Conservation (phyloP, 2,329 filamentous ascomycete species). For the Cladosporium sp. region DNA sequence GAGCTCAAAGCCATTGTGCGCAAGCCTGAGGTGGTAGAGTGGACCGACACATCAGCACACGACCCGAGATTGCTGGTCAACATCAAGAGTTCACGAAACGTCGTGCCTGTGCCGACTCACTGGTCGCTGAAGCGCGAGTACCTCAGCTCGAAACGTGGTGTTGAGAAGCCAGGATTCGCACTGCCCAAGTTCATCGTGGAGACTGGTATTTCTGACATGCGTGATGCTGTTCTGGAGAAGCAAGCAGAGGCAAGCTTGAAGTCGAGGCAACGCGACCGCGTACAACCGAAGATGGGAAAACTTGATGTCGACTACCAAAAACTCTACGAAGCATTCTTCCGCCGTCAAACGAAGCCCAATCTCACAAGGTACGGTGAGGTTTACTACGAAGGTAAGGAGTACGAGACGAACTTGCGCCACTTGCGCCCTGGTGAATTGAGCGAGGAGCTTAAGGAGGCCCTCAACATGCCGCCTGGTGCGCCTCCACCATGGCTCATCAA, state of each 20-base stretch:
- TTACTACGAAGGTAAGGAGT: slow-evolving; percentile 99
- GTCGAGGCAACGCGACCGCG: slow-evolving; percentile 92
- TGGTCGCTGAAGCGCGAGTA: slow-evolving; percentile 98
- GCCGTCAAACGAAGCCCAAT: slow-evolving; percentile 93
- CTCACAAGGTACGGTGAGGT: slow-evolving; percentile 95
- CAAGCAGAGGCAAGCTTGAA: slow-evolving; percentile 89
- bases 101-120: slow-evolving; percentile 89
- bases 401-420: slow-evolving; percentile 90
- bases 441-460: slow-evolving; percentile 84
- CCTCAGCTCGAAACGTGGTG: slow-evolving; percentile 91
- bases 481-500: slow-evolving; percentile 98
- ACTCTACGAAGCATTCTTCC: slow-evolving; percentile 97
- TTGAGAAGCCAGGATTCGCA: slow-evolving; percentile 91
- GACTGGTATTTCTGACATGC: slow-evolving; percentile 97
- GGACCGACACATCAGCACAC: slow-evolving; percentile 90
- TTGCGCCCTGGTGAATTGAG: slow-evolving; percentile 87
- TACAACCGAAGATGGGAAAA: slow-evolving; percentile 94
- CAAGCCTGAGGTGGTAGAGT: slow-evolving; percentile 93
- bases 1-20: slow-evolving; percentile 90
- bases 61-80: slow-evolving; percentile 88
- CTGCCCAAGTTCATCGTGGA: slow-evolving; percentile 96
- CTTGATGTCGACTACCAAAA: slow-evolving; percentile 98
- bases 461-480: slow-evolving; percentile 89
- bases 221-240: slow-evolving; percentile 93
- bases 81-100: slow-evolving; percentile 92